Percentiles rank a stretch among this genome's conserved stretches.
Evolutionary conservation across 2,329 filamentous ascomycete genomes (phyloP).

Genomic region (Amauroascus verrucosus): DNA sequence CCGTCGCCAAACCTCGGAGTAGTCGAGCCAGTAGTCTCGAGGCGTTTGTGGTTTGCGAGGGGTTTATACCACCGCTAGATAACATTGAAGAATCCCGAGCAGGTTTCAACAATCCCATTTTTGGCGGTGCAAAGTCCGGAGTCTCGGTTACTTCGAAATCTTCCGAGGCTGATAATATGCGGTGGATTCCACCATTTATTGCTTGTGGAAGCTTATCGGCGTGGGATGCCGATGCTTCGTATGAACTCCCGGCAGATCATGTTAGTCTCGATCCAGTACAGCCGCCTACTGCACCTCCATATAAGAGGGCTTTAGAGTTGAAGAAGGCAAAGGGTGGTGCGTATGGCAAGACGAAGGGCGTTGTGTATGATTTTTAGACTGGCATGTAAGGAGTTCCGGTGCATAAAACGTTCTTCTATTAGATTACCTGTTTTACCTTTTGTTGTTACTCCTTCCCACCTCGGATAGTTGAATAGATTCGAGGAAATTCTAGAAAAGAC

Average conservation of each 20-base stretch:
- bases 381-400: background rate
- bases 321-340: slow-evolving; percentile 64
- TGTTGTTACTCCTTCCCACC: background rate
- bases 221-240: slow-evolving; percentile 93
- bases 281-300: slow-evolving; percentile 89
- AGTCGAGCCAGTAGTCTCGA: slow-evolving; percentile 95
- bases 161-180: slow-evolving; percentile 33
- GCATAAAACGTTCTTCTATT: background rate
- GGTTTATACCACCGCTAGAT: slow-evolving; percentile 55
- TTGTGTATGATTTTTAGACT: slow-evolving; percentile 12
- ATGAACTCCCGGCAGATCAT: slow-evolving; percentile 75
- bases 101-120: slow-evolving; percentile 31
- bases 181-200: slow-evolving; percentile 91
- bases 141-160: slow-evolving; percentile 20
- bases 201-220: slow-evolving; percentile 93
- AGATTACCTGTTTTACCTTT: background rate
- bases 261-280: slow-evolving; percentile 85
- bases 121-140: slow-evolving; percentile 31
- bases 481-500: background rate
- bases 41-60: slow-evolving; percentile 89
- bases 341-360: slow-evolving; percentile 57
- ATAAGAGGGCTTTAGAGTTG: slow-evolving; percentile 81
- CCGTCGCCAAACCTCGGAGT: slow-evolving; percentile 86
- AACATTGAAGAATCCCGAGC: slow-evolving; percentile 14
- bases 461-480: background rate